These are phyloP conservation scores for Wickerhamiella pararugosa DNA, from an alignment of 1,139 yeast genomes.

Conservation along the genomic window DNA sequence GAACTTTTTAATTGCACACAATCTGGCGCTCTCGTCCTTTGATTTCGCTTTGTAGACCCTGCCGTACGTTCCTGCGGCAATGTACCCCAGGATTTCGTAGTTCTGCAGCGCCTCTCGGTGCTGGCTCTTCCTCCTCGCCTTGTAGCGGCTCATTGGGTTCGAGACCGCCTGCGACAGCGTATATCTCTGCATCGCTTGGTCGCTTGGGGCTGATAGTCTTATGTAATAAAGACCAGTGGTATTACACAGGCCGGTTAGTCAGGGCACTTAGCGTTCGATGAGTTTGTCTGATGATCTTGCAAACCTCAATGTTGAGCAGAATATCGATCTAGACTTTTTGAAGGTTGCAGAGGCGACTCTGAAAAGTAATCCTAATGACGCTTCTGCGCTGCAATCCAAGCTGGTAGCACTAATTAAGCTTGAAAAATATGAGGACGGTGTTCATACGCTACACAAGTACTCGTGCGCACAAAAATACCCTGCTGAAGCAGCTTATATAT, in stretches of 20 bases:
- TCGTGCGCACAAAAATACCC: constrained; percentile 7
- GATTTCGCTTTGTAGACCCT: constrained; percentile 78
- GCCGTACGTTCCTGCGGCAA: constrained; percentile 98
- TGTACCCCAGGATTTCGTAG: constrained; percentile 83
- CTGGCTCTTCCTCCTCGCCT: constrained; percentile 47
- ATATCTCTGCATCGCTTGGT: background rate
- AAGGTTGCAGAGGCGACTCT: constrained; percentile 32
- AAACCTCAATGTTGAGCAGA: background rate
- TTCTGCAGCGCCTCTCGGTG: constrained; percentile 62
- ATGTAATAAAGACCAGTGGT: too few relatives aligned
- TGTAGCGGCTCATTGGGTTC: constrained; percentile 25
- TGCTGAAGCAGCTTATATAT: constrained; percentile 51
- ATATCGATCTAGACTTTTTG: constrained; percentile 14
- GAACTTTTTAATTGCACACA: constrained; percentile 79
- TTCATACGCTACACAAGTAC: constrained; percentile 23
- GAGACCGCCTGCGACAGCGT: constrained; percentile 18
- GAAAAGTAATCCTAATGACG: constrained; percentile 32
- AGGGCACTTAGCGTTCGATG: constrained; percentile 17
- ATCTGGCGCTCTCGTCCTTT: constrained; percentile 7
- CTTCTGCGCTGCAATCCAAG: constrained; percentile 42
- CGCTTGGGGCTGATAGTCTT: too few relatives aligned
- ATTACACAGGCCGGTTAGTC: too few relatives aligned
- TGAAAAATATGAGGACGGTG: constrained; percentile 51
- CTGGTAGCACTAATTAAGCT: constrained; percentile 57
- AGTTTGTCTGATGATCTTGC: constrained; percentile 13